These are phyloP conservation scores for Aspergillus thermomutatus DNA, from an alignment of 2,329 filamentous ascomycete genomes.

Conservation along the genomic window DNA sequence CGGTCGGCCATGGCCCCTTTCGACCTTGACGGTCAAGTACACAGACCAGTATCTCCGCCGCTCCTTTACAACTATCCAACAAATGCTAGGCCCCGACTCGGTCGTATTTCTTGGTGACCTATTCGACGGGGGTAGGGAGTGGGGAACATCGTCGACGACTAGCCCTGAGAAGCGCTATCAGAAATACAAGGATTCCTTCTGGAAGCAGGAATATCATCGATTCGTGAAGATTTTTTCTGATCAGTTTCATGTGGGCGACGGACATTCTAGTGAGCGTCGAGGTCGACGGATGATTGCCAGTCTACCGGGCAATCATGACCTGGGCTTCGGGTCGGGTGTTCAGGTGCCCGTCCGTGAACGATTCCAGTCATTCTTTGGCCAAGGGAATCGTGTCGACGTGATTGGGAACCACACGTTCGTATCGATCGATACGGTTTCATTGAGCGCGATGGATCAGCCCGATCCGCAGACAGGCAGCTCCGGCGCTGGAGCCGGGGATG, in stretches of 20 bases:
- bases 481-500: conserved; percentile 44
- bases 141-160: conserved; percentile 66
- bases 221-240: conserved; percentile 84
- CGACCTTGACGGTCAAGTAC: conserved; percentile 63
- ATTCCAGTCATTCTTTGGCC: conserved; percentile 85
- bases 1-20: conserved; percentile 72
- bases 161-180: conserved; percentile 66
- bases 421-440: conserved; percentile 80
- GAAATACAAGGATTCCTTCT: conserved; percentile 76
- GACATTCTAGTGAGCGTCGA: conserved; percentile 56
- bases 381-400: conserved; percentile 85
- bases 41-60: conserved; percentile 89
- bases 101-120: conserved; percentile 90
- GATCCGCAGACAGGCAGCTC: conserved; percentile 47
- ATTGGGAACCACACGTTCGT: conserved; percentile 95
- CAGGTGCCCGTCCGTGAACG: conserved; percentile 75
- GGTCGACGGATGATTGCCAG: conserved; percentile 78
- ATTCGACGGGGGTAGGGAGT: conserved; percentile 94
- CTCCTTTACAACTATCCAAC: conserved; percentile 75
- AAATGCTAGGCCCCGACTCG: conserved; percentile 74
- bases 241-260: conserved; percentile 60
- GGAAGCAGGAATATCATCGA: conserved; percentile 79
- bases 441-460: conserved; percentile 69
- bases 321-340: conserved; percentile 85
- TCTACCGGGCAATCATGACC: conserved; percentile 89